Evolutionary conservation across 805 yeast genomes (phyloP), one percentile per base, ranked within the genome.

Genomic region (Cyberlindnera mississippiensis): DNA sequence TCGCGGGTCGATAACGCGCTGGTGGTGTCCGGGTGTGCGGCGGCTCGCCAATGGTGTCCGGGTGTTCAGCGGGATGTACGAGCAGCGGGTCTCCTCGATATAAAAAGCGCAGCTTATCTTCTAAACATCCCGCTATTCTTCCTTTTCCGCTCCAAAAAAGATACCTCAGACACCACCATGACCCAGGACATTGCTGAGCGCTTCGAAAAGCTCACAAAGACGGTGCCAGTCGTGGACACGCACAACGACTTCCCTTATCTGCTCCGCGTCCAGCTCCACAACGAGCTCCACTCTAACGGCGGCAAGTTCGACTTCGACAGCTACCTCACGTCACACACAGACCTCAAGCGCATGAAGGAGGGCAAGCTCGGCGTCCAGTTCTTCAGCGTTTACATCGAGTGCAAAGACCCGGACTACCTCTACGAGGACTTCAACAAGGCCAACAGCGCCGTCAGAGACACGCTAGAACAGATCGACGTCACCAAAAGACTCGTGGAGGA

Each of bases 231-330:
- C 3, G 64, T 70, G 3, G 79, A 75, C 36, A 64, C 73, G 0
- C 73, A 70, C 36, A 76, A 75, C 48, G 78, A 75, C 45, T 68
- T 76, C 51, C 80, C 81, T 4, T 76, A 71, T 48, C 61, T 71
- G 14, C 45, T 73, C 36, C 57, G 80, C 42, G 60, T 59, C 22
- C 76, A 73, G 44, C 59, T 72, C 7, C 73, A 71, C 45, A 67
- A 71, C 46, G 68, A 71, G 55, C 48, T 69, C 37, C 66, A 66
- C 41, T 37, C 39, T 11, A 26, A 56, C 18, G 57, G 57, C 10
- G 44, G 53, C 27, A 60, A 56, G 35, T 68, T 74, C 41, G 63
- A 67, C 40, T 71, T 73, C 49, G 67, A 68, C 42, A 54, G 65
- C 10, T 50, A 61, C n/a, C 46, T 73, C 10, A 59, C 62, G 1